Base-by-base conservation (phyloP, 768 basidiomycete genomes). In the Amanita subjunquillea region DNA sequence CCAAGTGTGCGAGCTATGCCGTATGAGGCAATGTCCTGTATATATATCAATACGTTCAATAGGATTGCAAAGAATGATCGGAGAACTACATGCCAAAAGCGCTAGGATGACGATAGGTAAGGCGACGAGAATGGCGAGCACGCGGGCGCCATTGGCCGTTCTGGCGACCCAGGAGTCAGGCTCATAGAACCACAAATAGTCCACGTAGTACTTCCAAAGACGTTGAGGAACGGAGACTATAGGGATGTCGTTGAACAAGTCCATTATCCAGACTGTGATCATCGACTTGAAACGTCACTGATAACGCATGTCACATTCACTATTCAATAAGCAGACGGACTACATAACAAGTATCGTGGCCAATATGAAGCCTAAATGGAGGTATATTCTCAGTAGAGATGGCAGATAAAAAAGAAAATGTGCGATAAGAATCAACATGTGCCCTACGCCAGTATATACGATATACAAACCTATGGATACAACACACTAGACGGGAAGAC, bases 1-100 rank as follows among this genome's bases (percentile, higher is more conserved):
- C 87, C 88, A 48, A 91, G 74, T 5, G 87, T 90, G 54, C 88
- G 82, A 10, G 85, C 89, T 62, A 91, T 86, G 53, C 82, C 79
- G 59, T 91, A 91, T 17, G 89, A 87, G 2, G 80, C 72, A 51
- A 91, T 79, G 63, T 91, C 88, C 88, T 91, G 60, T 22, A 40
- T 4, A 48, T 38, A 30, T 6, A 57, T 1, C 3, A 30, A 30
- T 30, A 12, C 34, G n/a, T 40, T 48, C 34, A 29, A 43, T 13
- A 46, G 42, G 17, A 42, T 45, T 23, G 56, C 51, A 49, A 40
- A 36, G 41, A 47, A 49, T 42, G 41, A 55, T 55, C 46, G 39
- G 55, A 44, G 54, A 34, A 55, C 40, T 51, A 56, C 80, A 54
- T 69, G 87, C 87, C 64, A 80, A 61, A 10, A 78, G 65, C 30